A percentile compares a stretch with the other conserved stretches of the same genome.
Evolutionary conservation across 2,329 filamentous ascomycete genomes (phyloP).

Genomic region (Arthrocladium fulminans): DNA sequence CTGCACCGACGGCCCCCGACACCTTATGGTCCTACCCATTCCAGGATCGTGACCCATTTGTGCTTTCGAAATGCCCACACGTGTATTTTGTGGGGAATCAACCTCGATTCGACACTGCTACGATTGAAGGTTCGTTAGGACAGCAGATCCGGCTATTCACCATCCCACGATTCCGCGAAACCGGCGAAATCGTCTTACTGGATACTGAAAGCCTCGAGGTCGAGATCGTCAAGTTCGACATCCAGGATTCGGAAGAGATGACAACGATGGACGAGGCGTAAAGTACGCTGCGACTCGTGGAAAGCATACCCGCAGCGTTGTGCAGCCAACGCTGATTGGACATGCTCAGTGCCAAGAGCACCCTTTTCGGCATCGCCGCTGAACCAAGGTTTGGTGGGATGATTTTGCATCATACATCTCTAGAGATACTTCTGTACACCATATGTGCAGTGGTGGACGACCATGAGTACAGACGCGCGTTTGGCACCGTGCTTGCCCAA

Average conservation of each 20-base stretch:
- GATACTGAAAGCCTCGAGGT: conserved; percentile 79
- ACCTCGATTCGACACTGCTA: conserved; percentile 62
- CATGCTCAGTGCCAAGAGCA: not conserved
- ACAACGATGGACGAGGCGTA: conserved; percentile 3
- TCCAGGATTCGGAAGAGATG: conserved; percentile 25
- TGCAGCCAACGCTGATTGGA: too few relatives aligned
- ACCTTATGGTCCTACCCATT: conserved; percentile 97
- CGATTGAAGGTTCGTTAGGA: conserved; percentile 54
- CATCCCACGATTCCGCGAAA: conserved; percentile 71
- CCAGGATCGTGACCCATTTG: conserved; percentile 85
- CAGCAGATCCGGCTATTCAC: conserved; percentile 70
- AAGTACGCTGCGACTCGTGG: too few relatives aligned
- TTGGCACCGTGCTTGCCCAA: not conserved
- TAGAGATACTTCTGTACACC: not conserved
- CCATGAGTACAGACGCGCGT: not conserved
- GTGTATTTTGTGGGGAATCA: conserved; percentile 86
- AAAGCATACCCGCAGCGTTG: too few relatives aligned
- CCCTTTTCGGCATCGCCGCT: not conserved
- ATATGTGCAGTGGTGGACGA: not conserved
- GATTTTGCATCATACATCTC: not conserved
- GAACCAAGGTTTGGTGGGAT: not conserved
- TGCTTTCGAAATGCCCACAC: conserved; percentile 76
- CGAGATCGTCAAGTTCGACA: conserved; percentile 55
- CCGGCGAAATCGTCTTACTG: conserved; percentile 70
- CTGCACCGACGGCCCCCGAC: conserved; percentile 89